Percentiles rank a stretch among this genome's conserved stretches.
Evolutionary conservation across 2,329 filamentous ascomycete genomes (phyloP).

Genomic region (Ceratocystis papillata): DNA sequence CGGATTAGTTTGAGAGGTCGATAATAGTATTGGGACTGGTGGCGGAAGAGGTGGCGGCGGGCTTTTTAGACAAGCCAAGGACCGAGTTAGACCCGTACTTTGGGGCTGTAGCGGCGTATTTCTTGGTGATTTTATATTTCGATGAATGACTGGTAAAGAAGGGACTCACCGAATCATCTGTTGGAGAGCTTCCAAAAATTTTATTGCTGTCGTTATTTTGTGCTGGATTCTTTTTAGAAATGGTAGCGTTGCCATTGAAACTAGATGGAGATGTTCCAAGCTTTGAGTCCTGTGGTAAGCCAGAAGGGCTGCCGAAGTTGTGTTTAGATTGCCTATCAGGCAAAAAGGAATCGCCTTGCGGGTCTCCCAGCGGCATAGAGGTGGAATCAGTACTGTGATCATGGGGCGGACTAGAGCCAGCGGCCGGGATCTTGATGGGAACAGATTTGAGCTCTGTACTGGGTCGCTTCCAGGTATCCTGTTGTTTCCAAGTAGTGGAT

Average conservation of each 20-base stretch:
- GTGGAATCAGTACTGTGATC: neutral
- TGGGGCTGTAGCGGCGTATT: neutral
- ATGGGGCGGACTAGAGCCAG: neutral
- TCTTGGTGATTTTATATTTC: constrained; percentile 11
- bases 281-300: neutral
- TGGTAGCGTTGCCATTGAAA: neutral
- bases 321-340: too few species aligned
- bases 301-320: too few species aligned
- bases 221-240: neutral
- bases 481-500: neutral
- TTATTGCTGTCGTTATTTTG: neutral
- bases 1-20: constrained; percentile 1
- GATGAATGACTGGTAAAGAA: constrained; percentile 2
- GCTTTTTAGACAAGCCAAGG: neutral
- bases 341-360: neutral
- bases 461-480: neutral
- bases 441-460: neutral
- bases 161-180: constrained; percentile 6
- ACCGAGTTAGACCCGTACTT: neutral
- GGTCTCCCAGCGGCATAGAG: neutral
- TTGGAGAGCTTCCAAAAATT: neutral
- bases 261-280: neutral
- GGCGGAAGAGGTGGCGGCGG: neutral
- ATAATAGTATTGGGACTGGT: neutral
- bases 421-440: neutral